phyloP scores from a whole-genome alignment of 2,329 filamentous ascomycete genomes.

The Aureobasidium lini region DNA sequence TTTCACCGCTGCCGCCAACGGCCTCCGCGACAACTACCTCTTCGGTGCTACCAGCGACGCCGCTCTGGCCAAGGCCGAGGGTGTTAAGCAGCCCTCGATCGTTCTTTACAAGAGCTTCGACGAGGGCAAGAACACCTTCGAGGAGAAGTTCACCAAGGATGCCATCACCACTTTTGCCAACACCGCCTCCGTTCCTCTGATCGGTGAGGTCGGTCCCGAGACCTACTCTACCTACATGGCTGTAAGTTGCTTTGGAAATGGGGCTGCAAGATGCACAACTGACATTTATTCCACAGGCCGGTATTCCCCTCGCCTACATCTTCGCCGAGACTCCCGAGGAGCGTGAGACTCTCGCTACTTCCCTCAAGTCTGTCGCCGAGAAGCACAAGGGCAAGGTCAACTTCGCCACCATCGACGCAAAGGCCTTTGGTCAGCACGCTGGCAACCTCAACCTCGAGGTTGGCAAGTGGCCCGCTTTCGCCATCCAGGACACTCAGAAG shows the following conservation, averaged over 20 bases:
- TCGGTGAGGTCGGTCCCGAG: conserved; percentile 94
- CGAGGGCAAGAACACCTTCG: conserved; percentile 83
- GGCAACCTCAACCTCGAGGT: conserved; percentile 95
- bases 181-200: conserved; percentile 75
- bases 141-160: conserved; percentile 72
- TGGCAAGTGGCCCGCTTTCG: conserved; percentile 93
- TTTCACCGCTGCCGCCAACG: conserved; percentile 64
- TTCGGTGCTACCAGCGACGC: conserved; percentile 85
- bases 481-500: conserved; percentile 90
- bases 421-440: conserved; percentile 87
- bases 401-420: conserved; percentile 96
- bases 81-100: conserved; percentile 75
- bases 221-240: conserved; percentile 95
- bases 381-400: conserved; percentile 91
- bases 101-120: conserved; percentile 98
- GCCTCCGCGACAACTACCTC: conserved; percentile 83
- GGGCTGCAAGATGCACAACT: neutral
- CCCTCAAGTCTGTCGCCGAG: conserved; percentile 79
- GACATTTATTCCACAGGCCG: conserved; percentile 45
- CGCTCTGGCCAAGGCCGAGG: conserved; percentile 79
- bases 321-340: conserved; percentile 29
- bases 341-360: conserved; percentile 62
- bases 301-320: conserved; percentile 50
- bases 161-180: conserved; percentile 78
- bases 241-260: conserved; percentile 34